phyloP scores from a whole-genome alignment of 2,329 filamentous ascomycete species.

The Verticillium alfalfae region DNA sequence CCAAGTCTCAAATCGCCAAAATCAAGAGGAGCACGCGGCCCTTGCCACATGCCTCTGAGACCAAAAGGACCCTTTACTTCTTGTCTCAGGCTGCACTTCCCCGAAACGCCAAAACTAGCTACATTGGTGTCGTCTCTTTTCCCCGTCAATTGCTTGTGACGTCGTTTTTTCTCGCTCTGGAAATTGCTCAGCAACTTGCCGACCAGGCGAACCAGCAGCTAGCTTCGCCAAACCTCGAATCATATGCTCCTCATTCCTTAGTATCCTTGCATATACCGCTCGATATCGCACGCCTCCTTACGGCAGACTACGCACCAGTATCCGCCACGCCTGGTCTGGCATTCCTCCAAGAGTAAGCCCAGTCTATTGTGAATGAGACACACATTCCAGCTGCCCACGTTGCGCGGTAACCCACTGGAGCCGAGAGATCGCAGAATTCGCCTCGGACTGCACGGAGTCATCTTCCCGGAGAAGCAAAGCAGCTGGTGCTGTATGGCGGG shows the following conservation, averaged over 20 bases:
- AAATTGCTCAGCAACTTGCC: background rate
- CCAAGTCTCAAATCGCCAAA: background rate
- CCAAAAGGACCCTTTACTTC: background rate
- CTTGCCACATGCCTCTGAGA: background rate
- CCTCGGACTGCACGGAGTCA: background rate
- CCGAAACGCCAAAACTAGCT: background rate
- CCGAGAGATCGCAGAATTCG: constrained; percentile 9
- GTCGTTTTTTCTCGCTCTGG: background rate
- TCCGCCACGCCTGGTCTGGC: background rate
- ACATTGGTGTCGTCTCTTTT: background rate
- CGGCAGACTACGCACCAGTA: background rate
- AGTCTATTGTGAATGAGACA: constrained; percentile 9
- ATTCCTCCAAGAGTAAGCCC: constrained; percentile 11
- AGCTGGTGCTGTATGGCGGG: background rate
- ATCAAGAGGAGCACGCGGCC: background rate
- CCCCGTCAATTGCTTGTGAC: background rate
- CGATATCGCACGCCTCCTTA: background rate
- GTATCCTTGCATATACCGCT: background rate
- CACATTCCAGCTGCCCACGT: constrained; percentile 6
- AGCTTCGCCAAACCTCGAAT: background rate
- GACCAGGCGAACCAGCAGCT: background rate
- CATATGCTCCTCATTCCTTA: background rate
- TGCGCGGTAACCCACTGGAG: constrained; percentile 8
- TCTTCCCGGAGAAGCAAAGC: background rate
- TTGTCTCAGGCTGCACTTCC: background rate